Conservation (phyloP, 495 filamentous ascomycete species). For the Astrothelium subdiscretum region DNA sequence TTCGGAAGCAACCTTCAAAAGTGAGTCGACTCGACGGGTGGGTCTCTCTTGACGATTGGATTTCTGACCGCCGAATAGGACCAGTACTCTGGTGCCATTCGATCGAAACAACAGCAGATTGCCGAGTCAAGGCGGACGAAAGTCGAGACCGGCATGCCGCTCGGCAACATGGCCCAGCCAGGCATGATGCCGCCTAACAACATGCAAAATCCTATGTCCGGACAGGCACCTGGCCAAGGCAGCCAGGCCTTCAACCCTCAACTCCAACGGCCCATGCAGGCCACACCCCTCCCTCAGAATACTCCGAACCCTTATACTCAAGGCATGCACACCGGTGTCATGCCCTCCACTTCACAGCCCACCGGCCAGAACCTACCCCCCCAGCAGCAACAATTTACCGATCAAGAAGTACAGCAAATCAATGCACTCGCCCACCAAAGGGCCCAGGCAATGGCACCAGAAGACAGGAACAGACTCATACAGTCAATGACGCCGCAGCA, state of each 20-base stretch:
- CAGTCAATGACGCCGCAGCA: neutral
- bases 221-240: slow-evolving; percentile 19
- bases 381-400: slow-evolving; percentile 19
- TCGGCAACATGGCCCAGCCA: neutral
- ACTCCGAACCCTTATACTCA: slow-evolving; percentile 25
- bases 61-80: neutral
- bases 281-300: slow-evolving; percentile 39
- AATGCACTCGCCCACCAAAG: slow-evolving; percentile 2
- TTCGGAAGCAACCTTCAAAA: neutral
- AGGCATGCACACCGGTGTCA: slow-evolving; percentile 31
- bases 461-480: neutral
- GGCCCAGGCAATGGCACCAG: neutral
- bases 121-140: neutral
- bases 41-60: neutral
- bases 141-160: neutral
- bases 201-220: neutral
- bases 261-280: slow-evolving; percentile 41
- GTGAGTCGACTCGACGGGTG: neutral
- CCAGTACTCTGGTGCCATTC: neutral
- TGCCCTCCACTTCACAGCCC: slow-evolving; percentile 28
- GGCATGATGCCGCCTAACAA: neutral
- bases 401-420: slow-evolving; percentile 19
- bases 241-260: slow-evolving; percentile 39
- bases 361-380: slow-evolving; percentile 34
- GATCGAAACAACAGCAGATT: neutral